These are phyloP conservation scores for Paramecium caudatum DNA, from an alignment of 73 alveolate genomes.

Conservation along the genomic window DNA sequence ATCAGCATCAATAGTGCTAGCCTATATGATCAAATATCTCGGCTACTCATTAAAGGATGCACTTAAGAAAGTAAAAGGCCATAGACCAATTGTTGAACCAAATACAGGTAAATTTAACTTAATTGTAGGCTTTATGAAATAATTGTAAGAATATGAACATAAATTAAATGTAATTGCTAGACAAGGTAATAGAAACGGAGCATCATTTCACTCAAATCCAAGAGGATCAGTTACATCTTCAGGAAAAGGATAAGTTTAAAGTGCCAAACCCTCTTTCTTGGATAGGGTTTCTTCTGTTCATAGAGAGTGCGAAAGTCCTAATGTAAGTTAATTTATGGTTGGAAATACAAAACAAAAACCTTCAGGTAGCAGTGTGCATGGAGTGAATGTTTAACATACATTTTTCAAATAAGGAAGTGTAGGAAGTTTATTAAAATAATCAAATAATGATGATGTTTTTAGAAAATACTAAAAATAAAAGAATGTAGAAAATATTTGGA, in stretches of 20 bases:
- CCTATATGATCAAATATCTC: slow-evolving; percentile 80
- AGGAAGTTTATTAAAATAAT: neutral
- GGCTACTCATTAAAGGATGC: slow-evolving; percentile 78
- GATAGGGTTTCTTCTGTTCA: neutral
- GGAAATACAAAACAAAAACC: neutral
- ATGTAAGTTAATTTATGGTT: slow-evolving; percentile 6
- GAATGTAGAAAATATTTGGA: slow-evolving; percentile 59
- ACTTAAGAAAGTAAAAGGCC: slow-evolving; percentile 74
- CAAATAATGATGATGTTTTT: neutral
- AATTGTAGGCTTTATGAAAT: slow-evolving; percentile 78
- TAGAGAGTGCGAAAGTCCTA: slow-evolving; percentile 2
- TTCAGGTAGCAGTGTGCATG: too few species aligned
- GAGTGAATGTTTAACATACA: too few species aligned
- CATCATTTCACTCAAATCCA: slow-evolving; percentile 19
- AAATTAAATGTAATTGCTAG: neutral
- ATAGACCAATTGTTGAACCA: slow-evolving; percentile 79
- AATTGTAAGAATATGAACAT: slow-evolving; percentile 80
- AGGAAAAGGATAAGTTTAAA: neutral
- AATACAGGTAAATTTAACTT: slow-evolving; percentile 62
- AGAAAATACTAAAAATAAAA: slow-evolving; percentile 24
- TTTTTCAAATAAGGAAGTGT: slow-evolving; percentile 32
- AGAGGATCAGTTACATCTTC: slow-evolving; percentile 64
- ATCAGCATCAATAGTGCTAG: slow-evolving; percentile 80
- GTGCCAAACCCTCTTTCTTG: slow-evolving; percentile 1
- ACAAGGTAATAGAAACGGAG: neutral